Conservation (phyloP, 306 rosid genomes). For the Purshia tridentata region DNA sequence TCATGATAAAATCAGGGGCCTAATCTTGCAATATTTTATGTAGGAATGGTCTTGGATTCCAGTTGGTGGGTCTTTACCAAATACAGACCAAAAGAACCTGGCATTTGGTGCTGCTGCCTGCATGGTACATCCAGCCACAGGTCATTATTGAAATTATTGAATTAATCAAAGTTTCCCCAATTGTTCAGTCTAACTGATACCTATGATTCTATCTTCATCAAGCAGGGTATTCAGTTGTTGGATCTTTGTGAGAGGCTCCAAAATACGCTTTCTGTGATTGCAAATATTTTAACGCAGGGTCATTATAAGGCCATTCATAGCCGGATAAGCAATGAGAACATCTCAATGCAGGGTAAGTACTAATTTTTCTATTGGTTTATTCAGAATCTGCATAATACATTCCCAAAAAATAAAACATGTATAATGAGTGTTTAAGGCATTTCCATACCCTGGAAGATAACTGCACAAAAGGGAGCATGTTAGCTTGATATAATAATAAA, state of each 20-base stretch:
- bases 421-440: neutral
- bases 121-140: constrained; percentile 99
- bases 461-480: neutral
- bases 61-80: constrained; percentile 95
- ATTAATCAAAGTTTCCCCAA: constrained; percentile 4
- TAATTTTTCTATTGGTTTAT: neutral
- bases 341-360: constrained; percentile 70
- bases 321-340: constrained; percentile 47
- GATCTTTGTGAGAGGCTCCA: constrained; percentile 98
- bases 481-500: neutral
- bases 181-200: constrained; percentile 14
- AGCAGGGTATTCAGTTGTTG: constrained; percentile 93
- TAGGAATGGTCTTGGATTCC: constrained; percentile 99
- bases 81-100: constrained; percentile 91
- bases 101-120: constrained; percentile 99
- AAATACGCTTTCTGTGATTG: constrained; percentile 84
- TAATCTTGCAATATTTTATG: constrained; percentile 22
- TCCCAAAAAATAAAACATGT: neutral
- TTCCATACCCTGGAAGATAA: neutral
- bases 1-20: neutral
- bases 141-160: constrained; percentile 28
- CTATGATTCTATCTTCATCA: constrained; percentile 20
- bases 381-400: neutral
- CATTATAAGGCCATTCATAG: constrained; percentile 33
- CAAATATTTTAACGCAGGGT: constrained; percentile 66